Base-by-base conservation (phyloP, 2,329 filamentous ascomycete genomes). In the Diaporthe sp. region DNA sequence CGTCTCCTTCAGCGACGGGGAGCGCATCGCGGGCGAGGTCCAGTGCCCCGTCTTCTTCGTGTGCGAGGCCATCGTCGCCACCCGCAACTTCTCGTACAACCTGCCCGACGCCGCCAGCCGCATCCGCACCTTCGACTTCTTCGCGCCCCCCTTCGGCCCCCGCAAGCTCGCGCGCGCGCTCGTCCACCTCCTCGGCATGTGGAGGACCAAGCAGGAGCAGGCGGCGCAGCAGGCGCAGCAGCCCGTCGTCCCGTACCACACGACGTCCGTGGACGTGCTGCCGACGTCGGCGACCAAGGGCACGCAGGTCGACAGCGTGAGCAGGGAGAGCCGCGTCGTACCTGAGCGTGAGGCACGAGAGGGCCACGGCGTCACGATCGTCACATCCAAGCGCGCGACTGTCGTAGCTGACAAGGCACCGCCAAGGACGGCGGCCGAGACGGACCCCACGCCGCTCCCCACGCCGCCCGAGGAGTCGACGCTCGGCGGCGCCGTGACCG, bases 81-180 rank as follows among this genome's bases (percentile, higher is more conserved):
- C 82, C 2, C 81, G 82, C 74, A 68, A 80, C 57, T 34, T 76
- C 62, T 74, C 73, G 31, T 49, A 39, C 51, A 75, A 75, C 15
- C 59, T 75, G 2, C 71, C 79, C 51, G 73, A 80, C 53, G 74
- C 77, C n/a, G 70, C 76, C 31, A 75, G 76, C 76, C 37, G 77
- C 49, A 73, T 74, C 22, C 79, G 79, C 2, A 76, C 84, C 19
- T 80, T 84, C 13, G 84, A 85, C 65, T 85, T 84, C 58, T 81
- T 84, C 25, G 84, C 83, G 2, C 84, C 84, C 65, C 84, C 84
- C 81, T 84, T 83, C 5, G 84, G 84, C 0, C 83, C 84, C 8
- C 82, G 83, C 25, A 85, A 85, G 74, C 78, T 85, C 0, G 82
- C 83, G 19, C 82, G 82, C 28, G 79, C 82, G 2, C 78, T 85